Conservation (phyloP, 768 basidiomycete genomes). For the Naematelia encephala region DNA sequence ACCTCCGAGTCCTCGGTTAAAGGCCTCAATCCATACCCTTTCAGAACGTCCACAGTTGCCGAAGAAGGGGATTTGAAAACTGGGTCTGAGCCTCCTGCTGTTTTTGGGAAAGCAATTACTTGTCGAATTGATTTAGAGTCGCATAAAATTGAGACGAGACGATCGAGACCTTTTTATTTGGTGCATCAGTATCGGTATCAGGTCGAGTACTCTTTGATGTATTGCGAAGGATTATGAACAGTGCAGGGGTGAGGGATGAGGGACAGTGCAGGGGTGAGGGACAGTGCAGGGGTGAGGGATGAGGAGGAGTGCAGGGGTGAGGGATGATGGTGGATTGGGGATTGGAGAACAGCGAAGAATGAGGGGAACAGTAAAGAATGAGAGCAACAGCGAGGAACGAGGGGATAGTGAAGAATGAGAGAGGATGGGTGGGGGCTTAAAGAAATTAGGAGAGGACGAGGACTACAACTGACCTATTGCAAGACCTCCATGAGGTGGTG, state of each 20-base stretch:
- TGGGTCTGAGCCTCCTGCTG: conserved; percentile 73
- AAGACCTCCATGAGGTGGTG: conserved; percentile 92
- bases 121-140: conserved; percentile 82
- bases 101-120: conserved; percentile 96
- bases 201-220: neutral
- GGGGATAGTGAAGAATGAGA: no score
- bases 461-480: no score
- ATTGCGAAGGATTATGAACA: neutral
- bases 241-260: neutral
- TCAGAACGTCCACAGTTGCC: conserved; percentile 32
- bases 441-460: neutral
- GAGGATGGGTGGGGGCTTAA: neutral
- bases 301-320: neutral
- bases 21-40: conserved; percentile 38
- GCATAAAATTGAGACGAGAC: conserved; percentile 86
- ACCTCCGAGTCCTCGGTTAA: no score
- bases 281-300: neutral
- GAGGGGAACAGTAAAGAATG: no score
- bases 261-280: no score
- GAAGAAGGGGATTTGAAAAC: conserved; percentile 84
- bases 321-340: neutral
- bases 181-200: conserved; percentile 10
- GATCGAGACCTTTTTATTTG: conserved; percentile 70
- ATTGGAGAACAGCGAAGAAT: neutral
- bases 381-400: no score